These are phyloP conservation scores for Castanopsis chinensis DNA, from an alignment of 306 rosid species.

Conservation along the genomic window DNA sequence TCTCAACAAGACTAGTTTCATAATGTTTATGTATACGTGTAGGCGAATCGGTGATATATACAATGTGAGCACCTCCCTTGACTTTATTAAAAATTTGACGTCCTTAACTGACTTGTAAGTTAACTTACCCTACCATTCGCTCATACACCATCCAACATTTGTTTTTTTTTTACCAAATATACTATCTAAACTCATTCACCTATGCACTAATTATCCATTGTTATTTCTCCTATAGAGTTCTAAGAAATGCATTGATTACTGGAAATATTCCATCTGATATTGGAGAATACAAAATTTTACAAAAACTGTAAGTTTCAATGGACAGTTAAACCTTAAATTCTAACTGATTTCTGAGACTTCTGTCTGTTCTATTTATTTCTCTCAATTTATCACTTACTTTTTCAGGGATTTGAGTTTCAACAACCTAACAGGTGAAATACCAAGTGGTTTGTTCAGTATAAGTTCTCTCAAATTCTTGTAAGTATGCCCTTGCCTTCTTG, in stretches of 20 bases:
- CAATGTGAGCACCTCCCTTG: slow-evolving; percentile 30
- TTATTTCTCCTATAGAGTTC: slow-evolving; percentile 1
- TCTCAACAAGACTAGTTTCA: neutral
- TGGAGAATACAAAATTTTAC: slow-evolving; percentile 12
- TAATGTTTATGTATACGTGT: neutral
- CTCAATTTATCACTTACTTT: neutral
- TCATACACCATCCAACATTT: neutral
- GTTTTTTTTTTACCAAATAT: neutral
- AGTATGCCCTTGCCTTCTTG: neutral
- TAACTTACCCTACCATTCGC: neutral
- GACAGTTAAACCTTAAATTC: neutral
- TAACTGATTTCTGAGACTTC: neutral
- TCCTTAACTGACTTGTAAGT: slow-evolving; percentile 23
- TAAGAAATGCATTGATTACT: slow-evolving; percentile 28
- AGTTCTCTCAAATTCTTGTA: slow-evolving; percentile 18
- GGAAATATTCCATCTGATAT: slow-evolving; percentile 27
- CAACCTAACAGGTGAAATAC: slow-evolving; percentile 26
- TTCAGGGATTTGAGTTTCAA: slow-evolving; percentile 34
- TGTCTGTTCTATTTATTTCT: neutral
- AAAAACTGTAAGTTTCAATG: slow-evolving; percentile 1
- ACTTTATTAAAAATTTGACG: slow-evolving; percentile 15
- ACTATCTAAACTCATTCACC: neutral
- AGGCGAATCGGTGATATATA: slow-evolving; percentile 33
- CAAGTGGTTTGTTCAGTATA: slow-evolving; percentile 22
- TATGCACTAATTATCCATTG: neutral